phyloP scores from a whole-genome alignment of 2,329 filamentous ascomycete species.

The Colletotrichum ledebouriae region DNA sequence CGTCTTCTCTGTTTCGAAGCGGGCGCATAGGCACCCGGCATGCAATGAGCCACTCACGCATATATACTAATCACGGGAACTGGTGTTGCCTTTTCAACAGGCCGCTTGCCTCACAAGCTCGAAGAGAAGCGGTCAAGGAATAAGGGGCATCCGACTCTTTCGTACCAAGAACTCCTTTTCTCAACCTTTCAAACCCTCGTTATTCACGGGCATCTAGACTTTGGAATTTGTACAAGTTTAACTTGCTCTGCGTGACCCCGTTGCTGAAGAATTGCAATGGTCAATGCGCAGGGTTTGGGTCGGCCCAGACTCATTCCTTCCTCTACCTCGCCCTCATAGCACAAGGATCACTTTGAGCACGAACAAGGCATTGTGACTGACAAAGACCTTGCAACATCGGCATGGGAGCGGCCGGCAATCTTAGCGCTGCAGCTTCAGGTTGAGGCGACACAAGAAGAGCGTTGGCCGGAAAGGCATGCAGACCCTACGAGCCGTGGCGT shows the following conservation, averaged over 20 bases:
- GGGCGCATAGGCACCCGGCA: conserved; percentile 14
- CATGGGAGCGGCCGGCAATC: conserved; percentile 10
- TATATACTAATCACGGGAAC: conserved; percentile 12
- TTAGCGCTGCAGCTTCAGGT: conserved; percentile 10
- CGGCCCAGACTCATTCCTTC: neutral
- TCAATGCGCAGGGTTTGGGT: no score
- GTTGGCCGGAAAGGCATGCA: conserved; percentile 25
- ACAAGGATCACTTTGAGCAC: conserved; percentile 4
- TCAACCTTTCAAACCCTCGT: neutral
- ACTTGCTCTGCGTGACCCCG: no score
- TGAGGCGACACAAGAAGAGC: conserved; percentile 27
- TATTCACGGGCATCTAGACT: no score
- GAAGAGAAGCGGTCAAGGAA: conserved; percentile 35
- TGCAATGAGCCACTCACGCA: conserved; percentile 19
- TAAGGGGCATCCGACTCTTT: neutral
- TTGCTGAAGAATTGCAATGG: no score
- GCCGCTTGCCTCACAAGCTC: conserved; percentile 31
- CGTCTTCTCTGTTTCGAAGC: conserved; percentile 27
- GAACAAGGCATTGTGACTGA: conserved; percentile 1
- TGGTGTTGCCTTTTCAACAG: conserved; percentile 17
- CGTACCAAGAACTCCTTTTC: neutral
- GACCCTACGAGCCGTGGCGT: neutral
- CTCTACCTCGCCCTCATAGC: neutral
- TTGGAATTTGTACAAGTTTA: no score
- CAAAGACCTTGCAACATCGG: conserved; percentile 3